Conservation (phyloP, 257 asterid species). For the Lithospermum erythrorhizon region DNA sequence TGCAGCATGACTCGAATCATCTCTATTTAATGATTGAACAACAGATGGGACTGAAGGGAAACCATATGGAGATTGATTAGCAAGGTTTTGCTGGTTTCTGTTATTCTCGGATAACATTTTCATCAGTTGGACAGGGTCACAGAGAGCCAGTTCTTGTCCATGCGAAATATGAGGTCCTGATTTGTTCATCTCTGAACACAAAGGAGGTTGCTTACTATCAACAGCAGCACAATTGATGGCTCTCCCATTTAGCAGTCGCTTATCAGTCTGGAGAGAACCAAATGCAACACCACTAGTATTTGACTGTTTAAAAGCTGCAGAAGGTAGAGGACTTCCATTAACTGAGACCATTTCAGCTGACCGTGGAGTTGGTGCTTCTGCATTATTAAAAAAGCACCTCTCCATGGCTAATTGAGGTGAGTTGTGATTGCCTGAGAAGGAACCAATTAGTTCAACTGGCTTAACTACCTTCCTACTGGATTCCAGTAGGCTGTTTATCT, state of each 20-base stretch:
- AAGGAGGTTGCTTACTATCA: conserved; percentile 11
- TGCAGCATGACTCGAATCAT: conserved; percentile 54
- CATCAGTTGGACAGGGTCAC: conserved; percentile 70
- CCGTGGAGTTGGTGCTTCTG: conserved; percentile 38
- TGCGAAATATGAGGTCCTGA: conserved; percentile 17
- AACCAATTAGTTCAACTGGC: conserved; percentile 51
- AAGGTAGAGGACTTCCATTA: conserved; percentile 31
- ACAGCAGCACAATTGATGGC: conserved; percentile 20
- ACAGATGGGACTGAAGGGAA: conserved; percentile 23
- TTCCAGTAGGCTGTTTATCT: conserved; percentile 31
- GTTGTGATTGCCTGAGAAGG: conserved; percentile 13
- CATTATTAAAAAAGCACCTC: conserved; percentile 29
- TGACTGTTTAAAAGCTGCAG: conserved; percentile 46
- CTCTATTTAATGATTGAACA: conserved; percentile 24
- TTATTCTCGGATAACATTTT: conserved; percentile 41
- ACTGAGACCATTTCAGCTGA: conserved; percentile 32
- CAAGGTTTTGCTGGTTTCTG: conserved; percentile 44
- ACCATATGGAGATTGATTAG: conserved; percentile 21
- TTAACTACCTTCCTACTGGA: conserved; percentile 36
- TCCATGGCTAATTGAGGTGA: conserved; percentile 18
- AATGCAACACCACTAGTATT: conserved; percentile 22
- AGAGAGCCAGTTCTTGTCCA: conserved; percentile 26
- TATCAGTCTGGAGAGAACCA: conserved; percentile 9
- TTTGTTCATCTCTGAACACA: conserved; percentile 24
- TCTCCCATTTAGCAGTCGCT: conserved; percentile 33